Evolutionary conservation across 805 yeast genomes (phyloP).

Genomic region (Tetrapisispora namnaoensis): DNA sequence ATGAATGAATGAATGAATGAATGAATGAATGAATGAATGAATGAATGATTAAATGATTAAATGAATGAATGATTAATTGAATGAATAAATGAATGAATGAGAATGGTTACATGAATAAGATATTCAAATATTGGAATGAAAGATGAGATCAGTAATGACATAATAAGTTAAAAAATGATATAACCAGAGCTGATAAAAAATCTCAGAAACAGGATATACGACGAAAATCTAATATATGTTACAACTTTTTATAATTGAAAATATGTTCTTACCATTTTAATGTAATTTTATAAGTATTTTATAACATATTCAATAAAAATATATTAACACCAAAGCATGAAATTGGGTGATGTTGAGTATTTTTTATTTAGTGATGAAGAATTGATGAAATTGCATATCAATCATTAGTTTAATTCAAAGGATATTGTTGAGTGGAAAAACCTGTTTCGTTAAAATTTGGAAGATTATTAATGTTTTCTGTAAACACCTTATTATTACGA

Average conservation of each 20-base stretch:
- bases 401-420: background rate
- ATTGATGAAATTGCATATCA: too few relatives aligned
- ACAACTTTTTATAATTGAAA: constrained; percentile 1
- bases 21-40: background rate
- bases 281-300: too few relatives aligned
- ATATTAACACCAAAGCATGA: background rate
- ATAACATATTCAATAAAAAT: background rate
- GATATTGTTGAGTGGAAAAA: background rate
- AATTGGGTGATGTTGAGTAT: background rate
- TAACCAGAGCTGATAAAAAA: too few relatives aligned
- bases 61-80: constrained; percentile 3
- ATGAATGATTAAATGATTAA: background rate
- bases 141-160: too few relatives aligned
- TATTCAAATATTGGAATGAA: background rate
- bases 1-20: background rate
- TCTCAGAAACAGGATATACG: too few relatives aligned
- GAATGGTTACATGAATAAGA: background rate
- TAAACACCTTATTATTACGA: background rate
- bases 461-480: background rate
- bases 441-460: background rate
- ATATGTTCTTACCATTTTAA: background rate
- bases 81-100: constrained; percentile 4
- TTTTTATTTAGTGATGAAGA: background rate
- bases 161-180: too few relatives aligned
- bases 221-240: background rate